These are phyloP conservation scores for Leccinum griseonigrum DNA, from an alignment of 1,284 basidiomycete species.

Conservation along the genomic window DNA sequence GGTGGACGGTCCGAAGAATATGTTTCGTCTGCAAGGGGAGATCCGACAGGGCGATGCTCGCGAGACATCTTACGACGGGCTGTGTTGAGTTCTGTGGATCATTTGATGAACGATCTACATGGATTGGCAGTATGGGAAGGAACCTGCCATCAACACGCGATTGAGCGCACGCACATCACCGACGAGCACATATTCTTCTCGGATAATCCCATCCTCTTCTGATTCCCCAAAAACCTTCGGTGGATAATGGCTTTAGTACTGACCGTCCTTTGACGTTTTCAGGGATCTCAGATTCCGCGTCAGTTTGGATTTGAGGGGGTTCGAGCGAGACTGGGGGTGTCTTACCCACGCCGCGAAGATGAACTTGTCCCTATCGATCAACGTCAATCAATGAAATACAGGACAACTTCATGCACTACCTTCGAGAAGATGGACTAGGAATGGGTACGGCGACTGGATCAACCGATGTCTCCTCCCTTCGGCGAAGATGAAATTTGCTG, in stretches of 20 bases:
- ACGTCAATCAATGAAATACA: not conserved
- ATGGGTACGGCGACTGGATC: slow-evolving; percentile 6
- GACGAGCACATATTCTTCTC: slow-evolving; percentile 77
- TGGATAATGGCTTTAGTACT: slow-evolving; percentile 41
- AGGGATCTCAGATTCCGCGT: slow-evolving; percentile 5
- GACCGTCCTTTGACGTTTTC: slow-evolving; percentile 16
- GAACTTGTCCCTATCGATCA: slow-evolving; percentile 12
- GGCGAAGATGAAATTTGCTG: slow-evolving; percentile 71
- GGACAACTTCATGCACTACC: slow-evolving; percentile 11
- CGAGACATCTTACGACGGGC: slow-evolving; percentile 57
- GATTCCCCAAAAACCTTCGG: slow-evolving; percentile 74
- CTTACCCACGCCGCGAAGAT: slow-evolving; percentile 19
- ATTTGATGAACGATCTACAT: slow-evolving; percentile 9
- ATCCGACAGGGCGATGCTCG: slow-evolving; percentile 48
- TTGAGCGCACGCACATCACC: slow-evolving; percentile 72
- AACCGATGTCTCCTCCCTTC: slow-evolving; percentile 25
- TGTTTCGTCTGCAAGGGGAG: slow-evolving; percentile 44
- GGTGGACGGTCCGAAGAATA: slow-evolving; percentile 28
- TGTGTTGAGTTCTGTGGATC: slow-evolving; percentile 56
- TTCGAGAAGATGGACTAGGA: slow-evolving; percentile 16
- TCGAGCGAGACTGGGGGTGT: slow-evolving; percentile 10
- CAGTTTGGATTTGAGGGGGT: slow-evolving; percentile 13
- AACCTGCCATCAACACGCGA: slow-evolving; percentile 67
- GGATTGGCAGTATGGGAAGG: not conserved
- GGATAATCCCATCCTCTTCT: slow-evolving; percentile 72